Conservation (phyloP, 2,329 filamentous ascomycete genomes). For the Niveomyces coronatus region DNA sequence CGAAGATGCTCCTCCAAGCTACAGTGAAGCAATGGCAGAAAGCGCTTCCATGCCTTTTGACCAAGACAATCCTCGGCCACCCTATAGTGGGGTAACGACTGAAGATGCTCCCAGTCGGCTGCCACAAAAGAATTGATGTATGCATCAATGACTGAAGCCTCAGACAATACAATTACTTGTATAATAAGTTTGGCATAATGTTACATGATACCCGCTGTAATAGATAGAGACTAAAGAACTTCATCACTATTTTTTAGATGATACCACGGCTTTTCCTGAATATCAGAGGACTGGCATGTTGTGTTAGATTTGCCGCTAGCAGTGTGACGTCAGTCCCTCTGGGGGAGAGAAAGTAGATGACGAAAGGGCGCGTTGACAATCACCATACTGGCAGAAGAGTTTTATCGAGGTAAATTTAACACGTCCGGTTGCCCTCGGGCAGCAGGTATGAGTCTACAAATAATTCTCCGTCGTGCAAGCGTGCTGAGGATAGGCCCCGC, state of each 20-base stretch:
- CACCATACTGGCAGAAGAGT: too few species aligned
- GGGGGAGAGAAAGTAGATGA: too few species aligned
- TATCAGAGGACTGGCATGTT: neutral
- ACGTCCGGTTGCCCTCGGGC: neutral
- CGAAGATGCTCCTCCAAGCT: conserved; percentile 84
- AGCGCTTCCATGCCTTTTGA: conserved; percentile 60
- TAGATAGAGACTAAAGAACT: neutral
- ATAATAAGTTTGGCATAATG: conserved; percentile 4
- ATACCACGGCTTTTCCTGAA: neutral
- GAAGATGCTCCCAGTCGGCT: conserved; percentile 47
- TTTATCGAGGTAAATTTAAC: too few species aligned
- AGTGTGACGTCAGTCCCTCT: neutral
- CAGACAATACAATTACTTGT: neutral
- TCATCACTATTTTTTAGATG: neutral
- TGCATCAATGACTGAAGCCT: neutral
- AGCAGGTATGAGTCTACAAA: conserved; percentile 1
- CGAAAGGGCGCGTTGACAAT: too few species aligned
- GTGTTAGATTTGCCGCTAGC: neutral
- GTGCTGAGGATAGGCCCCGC: neutral
- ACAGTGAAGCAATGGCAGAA: conserved; percentile 84
- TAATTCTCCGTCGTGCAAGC: neutral
- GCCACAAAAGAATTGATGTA: conserved; percentile 28
- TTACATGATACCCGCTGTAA: conserved; percentile 6
- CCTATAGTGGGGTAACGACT: conserved; percentile 55
- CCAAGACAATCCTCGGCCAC: conserved; percentile 47